Conservation (phyloP, 768 basidiomycete species). For the Krasilnikovozyma curviuscula region DNA sequence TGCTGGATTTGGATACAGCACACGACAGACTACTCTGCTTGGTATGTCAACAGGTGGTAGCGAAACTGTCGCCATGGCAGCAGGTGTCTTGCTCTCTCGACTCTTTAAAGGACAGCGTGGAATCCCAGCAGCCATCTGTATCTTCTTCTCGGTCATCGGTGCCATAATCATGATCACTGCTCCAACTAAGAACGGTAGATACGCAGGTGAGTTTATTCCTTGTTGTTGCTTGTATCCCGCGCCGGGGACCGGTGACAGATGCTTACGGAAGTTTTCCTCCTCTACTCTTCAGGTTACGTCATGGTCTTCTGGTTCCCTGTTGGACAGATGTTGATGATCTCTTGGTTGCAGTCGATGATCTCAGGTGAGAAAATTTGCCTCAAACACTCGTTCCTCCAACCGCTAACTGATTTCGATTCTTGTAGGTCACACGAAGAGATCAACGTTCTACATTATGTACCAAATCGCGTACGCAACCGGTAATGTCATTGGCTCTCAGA, state of each 20-base stretch:
- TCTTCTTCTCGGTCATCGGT: background rate
- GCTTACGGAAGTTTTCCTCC: no score
- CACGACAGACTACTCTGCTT: background rate
- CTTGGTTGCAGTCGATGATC: background rate
- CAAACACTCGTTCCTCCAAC: no score
- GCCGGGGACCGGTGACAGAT: no score
- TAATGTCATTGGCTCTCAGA: background rate
- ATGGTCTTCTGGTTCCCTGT: background rate
- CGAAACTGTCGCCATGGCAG: background rate
- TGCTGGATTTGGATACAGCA: background rate
- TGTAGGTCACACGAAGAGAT: background rate
- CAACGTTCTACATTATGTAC: background rate
- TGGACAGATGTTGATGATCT: background rate
- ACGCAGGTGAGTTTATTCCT: no score
- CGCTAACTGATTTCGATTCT: no score
- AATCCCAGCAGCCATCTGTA: background rate
- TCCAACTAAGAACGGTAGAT: background rate
- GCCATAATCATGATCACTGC: background rate
- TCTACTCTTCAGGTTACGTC: background rate
- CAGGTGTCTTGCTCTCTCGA: background rate
- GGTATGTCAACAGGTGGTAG: background rate
- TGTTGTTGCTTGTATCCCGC: no score
- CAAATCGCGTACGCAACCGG: background rate
- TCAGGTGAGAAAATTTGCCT: no score
- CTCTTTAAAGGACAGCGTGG: background rate